Base-by-base conservation (phyloP, 2,329 filamentous ascomycete species). In the Polychaeton citri region DNA sequence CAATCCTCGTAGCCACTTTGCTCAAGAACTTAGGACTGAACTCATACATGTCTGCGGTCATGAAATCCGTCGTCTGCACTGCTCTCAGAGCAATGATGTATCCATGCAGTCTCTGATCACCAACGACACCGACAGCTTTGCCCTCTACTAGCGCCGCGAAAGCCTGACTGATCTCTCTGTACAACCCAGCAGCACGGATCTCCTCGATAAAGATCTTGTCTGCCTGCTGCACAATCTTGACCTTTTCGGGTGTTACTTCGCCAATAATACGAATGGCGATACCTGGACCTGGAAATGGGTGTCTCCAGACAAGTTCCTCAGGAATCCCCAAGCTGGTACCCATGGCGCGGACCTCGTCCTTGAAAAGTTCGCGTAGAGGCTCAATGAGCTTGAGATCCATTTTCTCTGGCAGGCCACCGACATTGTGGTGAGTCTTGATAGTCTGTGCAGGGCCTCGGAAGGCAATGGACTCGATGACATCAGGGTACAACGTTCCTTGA, bases 401-500 rank as follows among this genome's bases (percentile, higher is more conserved):
- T 46, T 65, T 64, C 45, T 68, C 64, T 12, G 76, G 74, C 2
- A 84, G 67, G 42, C 79, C 79, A 33, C 80, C 80, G 20, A 82
- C 79, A 48, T 82, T 76, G 65, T 79, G 76, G 58, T 81, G 78
- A 9, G 77, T 82, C 57, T 82, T 83, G 61, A 83, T 83, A 9
- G 79, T 82, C 18, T 71, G 70, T 24, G 69, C 75, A 10, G 79
- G 78, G 1, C 79, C 79, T 54, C 80, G 80, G 69, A 81, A 83
- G 18, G 76, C 79, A 43, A 83, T 74, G 43, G 69, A 75, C 48
- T 80, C 76, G 45, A 80, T 80, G 39, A 79, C 74, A 54, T 81
- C 80, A 2, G 78, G 80, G 59, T 85, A 88, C 17, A 90, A 68
- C 6, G 83, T 90, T 13, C 86, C 85, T 61, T 95, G 87, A 7